These are phyloP conservation scores for Suhomyces bribrorum DNA, from an alignment of 1,139 yeast species.

Conservation along the genomic window DNA sequence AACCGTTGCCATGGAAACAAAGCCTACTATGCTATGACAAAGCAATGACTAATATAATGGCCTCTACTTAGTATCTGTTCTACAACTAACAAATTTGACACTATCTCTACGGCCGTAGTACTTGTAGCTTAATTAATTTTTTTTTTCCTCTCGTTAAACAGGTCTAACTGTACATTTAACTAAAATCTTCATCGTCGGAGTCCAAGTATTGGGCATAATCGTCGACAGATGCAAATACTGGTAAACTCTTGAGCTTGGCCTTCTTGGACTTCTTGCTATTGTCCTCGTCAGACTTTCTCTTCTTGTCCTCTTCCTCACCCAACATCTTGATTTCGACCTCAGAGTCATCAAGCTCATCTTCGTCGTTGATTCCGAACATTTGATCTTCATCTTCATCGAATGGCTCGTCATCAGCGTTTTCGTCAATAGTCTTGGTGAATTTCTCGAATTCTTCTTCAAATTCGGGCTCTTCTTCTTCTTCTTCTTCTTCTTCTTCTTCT, in stretches of 20 bases:
- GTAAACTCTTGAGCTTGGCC: conserved; percentile 65
- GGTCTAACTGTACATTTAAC: conserved; percentile 21
- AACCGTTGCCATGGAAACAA: too few relatives aligned
- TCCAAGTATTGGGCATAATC: conserved; percentile 79
- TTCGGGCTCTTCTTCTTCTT: conserved; percentile 26
- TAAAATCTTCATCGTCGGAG: conserved; percentile 56
- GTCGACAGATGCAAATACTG: conserved; percentile 87
- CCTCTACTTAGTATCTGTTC: too few relatives aligned
- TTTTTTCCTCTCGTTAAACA: not conserved
- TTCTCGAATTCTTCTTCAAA: conserved; percentile 17
- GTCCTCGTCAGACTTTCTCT: conserved; percentile 23
- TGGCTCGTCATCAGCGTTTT: conserved; percentile 21
- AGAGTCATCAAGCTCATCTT: conserved; percentile 42
- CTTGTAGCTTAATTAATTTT: too few relatives aligned
- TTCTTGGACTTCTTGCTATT: conserved; percentile 46
- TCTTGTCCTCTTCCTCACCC: conserved; percentile 22
- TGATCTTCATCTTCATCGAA: conserved; percentile 25
- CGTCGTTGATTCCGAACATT: conserved; percentile 34
- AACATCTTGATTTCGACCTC: conserved; percentile 29
- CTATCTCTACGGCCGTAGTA: too few relatives aligned
- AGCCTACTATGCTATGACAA: too few relatives aligned
- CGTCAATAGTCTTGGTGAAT: conserved; percentile 19
- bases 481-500: conserved; percentile 29
- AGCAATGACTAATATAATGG: too few relatives aligned
- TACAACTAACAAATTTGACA: too few relatives aligned